Evolutionary conservation across 2,329 filamentous ascomycete genomes (phyloP).

Genomic region (Aaosphaeria pasadenensis): DNA sequence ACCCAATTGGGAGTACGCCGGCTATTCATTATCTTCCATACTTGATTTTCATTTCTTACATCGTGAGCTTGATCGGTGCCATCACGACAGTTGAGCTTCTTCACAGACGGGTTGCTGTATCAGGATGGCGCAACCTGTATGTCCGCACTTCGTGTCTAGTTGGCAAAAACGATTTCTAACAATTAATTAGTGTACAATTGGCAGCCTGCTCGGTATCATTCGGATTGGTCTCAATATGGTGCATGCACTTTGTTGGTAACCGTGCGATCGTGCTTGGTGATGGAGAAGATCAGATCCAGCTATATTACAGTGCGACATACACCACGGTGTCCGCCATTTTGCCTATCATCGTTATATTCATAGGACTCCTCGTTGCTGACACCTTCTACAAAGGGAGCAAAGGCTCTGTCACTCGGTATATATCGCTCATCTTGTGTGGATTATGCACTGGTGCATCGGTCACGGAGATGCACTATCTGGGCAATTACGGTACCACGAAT

Average conservation of each 20-base stretch:
- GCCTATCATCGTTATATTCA: conserved; percentile 69
- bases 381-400: conserved; percentile 28
- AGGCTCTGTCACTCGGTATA: conserved; percentile 21
- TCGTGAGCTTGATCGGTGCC: conserved; percentile 72
- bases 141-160: neutral
- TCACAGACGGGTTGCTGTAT: conserved; percentile 67
- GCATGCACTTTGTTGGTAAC: conserved; percentile 79
- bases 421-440: conserved; percentile 55
- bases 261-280: conserved; percentile 69
- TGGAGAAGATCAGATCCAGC: conserved; percentile 60
- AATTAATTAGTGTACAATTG: conserved; percentile 39
- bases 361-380: conserved; percentile 69
- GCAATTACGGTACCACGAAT: conserved; percentile 79
- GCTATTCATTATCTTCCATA: conserved; percentile 39
- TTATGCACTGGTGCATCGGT: conserved; percentile 70
- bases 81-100: conserved; percentile 79
- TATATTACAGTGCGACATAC: conserved; percentile 69
- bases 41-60: conserved; percentile 55
- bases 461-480: conserved; percentile 83
- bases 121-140: conserved; percentile 30
- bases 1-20: conserved; percentile 33
- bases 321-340: conserved; percentile 78
- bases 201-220: conserved; percentile 42
- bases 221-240: conserved; percentile 50
- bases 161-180: conserved; percentile 9